Evolutionary conservation across 345 rosid species (phyloP), one percentile per base, ranked within the genome.

Genomic region (Melaleuca alternifolia): DNA sequence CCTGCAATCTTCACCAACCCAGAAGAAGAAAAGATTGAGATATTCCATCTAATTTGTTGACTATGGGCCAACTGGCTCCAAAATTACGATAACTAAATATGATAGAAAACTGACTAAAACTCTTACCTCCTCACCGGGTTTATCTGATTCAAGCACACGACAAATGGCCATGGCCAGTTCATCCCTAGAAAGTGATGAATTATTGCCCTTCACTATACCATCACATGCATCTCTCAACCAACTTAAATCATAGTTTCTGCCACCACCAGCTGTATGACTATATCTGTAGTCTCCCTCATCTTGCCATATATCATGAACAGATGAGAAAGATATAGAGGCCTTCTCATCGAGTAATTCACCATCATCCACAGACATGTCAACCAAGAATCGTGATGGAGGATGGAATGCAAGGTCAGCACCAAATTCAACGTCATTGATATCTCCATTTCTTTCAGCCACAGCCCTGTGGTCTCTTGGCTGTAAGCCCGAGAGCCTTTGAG

Each of bases 151-250:
- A 85, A 97, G 94, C 83, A 95, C 96, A 84, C 95, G 95, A 87
- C 99, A 96, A 85, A 96, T 90, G 83, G 99, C 97, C 98, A 94
- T 95, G 59, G 99, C 99, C 85, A 97, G 88, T 89, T 97, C 99
- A 91, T 97, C 99, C 85, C 88, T 90, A 82, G 99, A 94, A 85
- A 97, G 95, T 82, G 95, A 95, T 79, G 99, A 95, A 88, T 89
- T 90, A 88, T 94, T 93, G 85, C 87, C 94, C 86, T 92, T 91
- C 37, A 93, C 96, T 87, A 97, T 92, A 84, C 62, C 90, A 77
- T 94, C 94, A 87, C 99, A 96, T 37, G 94, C 92, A 89, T 94
- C 92, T 94, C 97, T 94, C 88, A 97, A 89, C 99, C 99, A 97
- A 90, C 94, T 93, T 87, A 97, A 91, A 89, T 93, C 89, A 41